Conservation (phyloP, 2,329 filamentous ascomycete species). For the Fusarium bactridioides region DNA sequence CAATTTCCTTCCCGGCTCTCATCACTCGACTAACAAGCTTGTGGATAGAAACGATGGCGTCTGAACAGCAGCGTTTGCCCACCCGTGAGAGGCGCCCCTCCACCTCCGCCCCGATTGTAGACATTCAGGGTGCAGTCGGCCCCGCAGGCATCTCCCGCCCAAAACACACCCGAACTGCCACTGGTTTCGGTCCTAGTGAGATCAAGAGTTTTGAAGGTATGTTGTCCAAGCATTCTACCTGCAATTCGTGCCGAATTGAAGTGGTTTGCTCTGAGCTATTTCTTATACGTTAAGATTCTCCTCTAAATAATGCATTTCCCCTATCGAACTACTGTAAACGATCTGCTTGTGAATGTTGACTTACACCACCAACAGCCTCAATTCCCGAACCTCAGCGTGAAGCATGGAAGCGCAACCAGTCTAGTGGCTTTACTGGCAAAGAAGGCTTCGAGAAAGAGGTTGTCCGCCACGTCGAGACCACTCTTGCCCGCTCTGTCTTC, state of each 20-base stretch:
- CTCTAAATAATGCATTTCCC: background rate
- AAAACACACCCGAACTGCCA: constrained; percentile 97
- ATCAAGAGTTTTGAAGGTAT: constrained; percentile 93
- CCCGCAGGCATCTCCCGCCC: constrained; percentile 85
- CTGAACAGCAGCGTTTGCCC: constrained; percentile 52
- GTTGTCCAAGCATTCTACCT: constrained; percentile 19
- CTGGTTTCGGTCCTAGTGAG: constrained; percentile 87
- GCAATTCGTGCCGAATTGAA: background rate
- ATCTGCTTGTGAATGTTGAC: background rate
- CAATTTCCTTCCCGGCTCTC: background rate
- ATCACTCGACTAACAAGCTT: constrained; percentile 26
- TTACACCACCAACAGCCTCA: constrained; percentile 57
- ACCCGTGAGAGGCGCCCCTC: constrained; percentile 82
- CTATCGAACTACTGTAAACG: background rate
- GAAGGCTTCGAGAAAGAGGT: constrained; percentile 89
- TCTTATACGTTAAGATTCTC: background rate
- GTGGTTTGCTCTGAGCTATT: background rate
- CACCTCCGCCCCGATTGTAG: constrained; percentile 81
- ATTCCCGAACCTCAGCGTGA: constrained; percentile 90
- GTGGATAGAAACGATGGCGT: constrained; percentile 43
- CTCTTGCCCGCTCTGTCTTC: constrained; percentile 92
- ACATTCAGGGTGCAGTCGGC: constrained; percentile 86
- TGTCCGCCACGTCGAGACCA: constrained; percentile 95
- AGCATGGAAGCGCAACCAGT: constrained; percentile 73
- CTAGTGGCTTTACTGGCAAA: constrained; percentile 75